Evolutionary conservation across 441 rosid genomes (phyloP).

Genomic region (Bocquillonia castaneifolia): DNA sequence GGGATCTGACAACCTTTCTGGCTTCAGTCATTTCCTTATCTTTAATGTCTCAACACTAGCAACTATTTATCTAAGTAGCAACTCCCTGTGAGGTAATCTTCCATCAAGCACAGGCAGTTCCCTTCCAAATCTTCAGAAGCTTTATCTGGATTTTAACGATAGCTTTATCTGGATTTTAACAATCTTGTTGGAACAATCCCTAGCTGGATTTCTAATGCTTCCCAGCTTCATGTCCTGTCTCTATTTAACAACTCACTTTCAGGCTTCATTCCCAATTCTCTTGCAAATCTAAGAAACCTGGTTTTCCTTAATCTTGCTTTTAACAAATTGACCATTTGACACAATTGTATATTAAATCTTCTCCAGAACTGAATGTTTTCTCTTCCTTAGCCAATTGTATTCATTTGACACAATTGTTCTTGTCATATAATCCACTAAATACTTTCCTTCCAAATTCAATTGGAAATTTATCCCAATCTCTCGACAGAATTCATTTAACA

Average conservation of each 20-base stretch:
- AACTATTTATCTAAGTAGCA: accelerated
- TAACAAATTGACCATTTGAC: background rate
- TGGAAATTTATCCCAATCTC: background rate
- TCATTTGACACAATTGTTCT: accelerated
- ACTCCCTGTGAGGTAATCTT: slow-evolving; percentile 19
- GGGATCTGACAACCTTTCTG: background rate
- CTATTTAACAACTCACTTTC: background rate
- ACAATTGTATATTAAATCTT: no score
- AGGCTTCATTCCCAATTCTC: slow-evolving; percentile 5
- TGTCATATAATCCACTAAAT: background rate
- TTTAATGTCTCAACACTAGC: slow-evolving; percentile 12
- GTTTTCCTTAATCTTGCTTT: background rate
- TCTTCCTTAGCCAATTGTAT: slow-evolving; percentile 10
- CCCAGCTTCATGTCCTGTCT: background rate
- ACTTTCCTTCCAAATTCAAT: slow-evolving; percentile 1
- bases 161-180: background rate
- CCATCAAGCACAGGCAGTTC: slow-evolving; percentile 14
- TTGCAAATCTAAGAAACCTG: background rate
- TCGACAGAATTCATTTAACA: background rate
- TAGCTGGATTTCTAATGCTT: slow-evolving; percentile 20
- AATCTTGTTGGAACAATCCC: slow-evolving; percentile 13
- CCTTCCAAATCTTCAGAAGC: slow-evolving; percentile 18
- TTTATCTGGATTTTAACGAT: no score
- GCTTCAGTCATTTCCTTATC: slow-evolving; percentile 7
- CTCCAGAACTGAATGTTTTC: background rate